A percentile compares a stretch with the other conserved stretches of the same genome.
These are phyloP conservation scores for Naegleria gruberi DNA, from an alignment of 208 protist species.

Conservation along the genomic window DNA sequence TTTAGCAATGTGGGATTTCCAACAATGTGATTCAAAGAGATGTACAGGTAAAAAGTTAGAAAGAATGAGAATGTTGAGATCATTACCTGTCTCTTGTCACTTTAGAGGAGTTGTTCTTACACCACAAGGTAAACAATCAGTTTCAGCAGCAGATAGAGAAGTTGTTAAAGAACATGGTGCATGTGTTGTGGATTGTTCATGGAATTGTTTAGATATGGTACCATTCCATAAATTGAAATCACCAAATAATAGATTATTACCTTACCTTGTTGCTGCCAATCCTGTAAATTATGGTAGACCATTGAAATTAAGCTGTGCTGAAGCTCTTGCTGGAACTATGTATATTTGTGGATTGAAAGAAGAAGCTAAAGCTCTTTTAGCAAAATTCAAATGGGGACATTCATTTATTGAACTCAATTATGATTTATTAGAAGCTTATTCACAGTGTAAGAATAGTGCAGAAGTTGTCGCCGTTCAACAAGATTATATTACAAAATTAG, in stretches of 20 bases:
- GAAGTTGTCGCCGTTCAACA: conserved; percentile 59
- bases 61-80: conserved; percentile 69
- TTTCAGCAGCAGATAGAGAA: conserved; percentile 82
- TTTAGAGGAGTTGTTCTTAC: conserved; percentile 90
- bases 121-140: conserved; percentile 73
- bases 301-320: conserved; percentile 92
- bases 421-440: conserved; percentile 80
- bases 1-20: conserved; percentile 96
- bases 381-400: conserved; percentile 92
- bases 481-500: conserved; percentile 46
- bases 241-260: conserved; percentile 72
- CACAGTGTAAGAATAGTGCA: conserved; percentile 39
- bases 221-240: conserved; percentile 85
- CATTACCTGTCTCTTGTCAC: conserved; percentile 67
- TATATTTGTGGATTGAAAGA: conserved; percentile 83
- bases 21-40: conserved; percentile 94
- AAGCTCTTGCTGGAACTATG: conserved; percentile 88
- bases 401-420: conserved; percentile 89
- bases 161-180: conserved; percentile 72
- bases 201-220: conserved; percentile 84
- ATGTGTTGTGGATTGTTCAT: conserved; percentile 99
- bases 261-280: conserved; percentile 96
- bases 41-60: conserved; percentile 92
- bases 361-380: conserved; percentile 75
- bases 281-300: conserved; percentile 97